These are phyloP conservation scores for Coemansia sp. DNA, from an alignment of 192 early-diverging fungal species.

Conservation along the genomic window DNA sequence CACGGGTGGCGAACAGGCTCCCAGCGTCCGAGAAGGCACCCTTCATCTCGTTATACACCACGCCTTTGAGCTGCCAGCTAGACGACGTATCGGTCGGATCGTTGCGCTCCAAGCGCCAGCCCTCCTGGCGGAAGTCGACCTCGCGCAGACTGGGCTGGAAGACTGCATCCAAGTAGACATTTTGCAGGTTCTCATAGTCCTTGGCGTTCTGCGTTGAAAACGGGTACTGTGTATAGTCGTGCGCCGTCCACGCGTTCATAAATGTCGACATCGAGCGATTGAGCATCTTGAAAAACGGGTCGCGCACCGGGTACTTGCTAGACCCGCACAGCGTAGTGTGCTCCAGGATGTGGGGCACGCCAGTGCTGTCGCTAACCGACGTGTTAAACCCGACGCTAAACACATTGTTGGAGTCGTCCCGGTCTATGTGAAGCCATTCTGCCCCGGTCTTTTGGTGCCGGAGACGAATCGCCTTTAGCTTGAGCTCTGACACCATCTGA, in stretches of 20 bases:
- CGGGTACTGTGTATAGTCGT: conserved; percentile 88
- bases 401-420: conserved; percentile 90
- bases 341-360: conserved; percentile 92
- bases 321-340: conserved; percentile 94
- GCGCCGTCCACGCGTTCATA: conserved; percentile 94
- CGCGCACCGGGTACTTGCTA: conserved; percentile 81
- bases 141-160: conserved; percentile 77
- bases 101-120: conserved; percentile 88
- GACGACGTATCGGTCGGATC: conserved; percentile 53
- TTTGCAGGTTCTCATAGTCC: conserved; percentile 87
- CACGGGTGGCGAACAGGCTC: conserved; percentile 71
- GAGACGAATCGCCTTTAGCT: conserved; percentile 71
- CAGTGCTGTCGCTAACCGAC: conserved; percentile 74
- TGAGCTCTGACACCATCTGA: conserved; percentile 67
- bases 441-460: conserved; percentile 77
- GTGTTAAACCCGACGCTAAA: conserved; percentile 92
- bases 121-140: conserved; percentile 90
- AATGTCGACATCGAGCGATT: conserved; percentile 92
- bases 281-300: conserved; percentile 99
- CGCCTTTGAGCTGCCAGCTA: conserved; percentile 74
- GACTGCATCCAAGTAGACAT: conserved; percentile 89
- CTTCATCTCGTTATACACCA: conserved; percentile 99
- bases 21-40: conserved; percentile 79
- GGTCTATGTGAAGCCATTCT: conserved; percentile 80
- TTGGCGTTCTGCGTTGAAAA: conserved; percentile 85